A percentile compares a stretch with the other conserved stretches of the same genome.
phyloP scores from a whole-genome alignment of 805 yeast species.

The Candida dajiaensis region DNA sequence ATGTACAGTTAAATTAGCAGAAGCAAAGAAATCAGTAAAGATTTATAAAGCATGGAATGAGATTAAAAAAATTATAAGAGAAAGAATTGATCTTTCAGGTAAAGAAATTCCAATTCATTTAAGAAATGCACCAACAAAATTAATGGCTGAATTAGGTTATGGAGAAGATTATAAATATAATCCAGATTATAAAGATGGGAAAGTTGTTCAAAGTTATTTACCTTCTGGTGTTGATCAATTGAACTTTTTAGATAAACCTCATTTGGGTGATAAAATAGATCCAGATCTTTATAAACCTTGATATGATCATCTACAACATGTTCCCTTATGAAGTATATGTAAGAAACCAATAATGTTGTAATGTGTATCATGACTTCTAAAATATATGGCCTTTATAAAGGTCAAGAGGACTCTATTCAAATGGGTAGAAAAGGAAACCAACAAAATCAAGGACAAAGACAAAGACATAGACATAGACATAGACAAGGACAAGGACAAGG shows the following conservation, averaged over 20 bases:
- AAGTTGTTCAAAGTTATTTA: constrained; percentile 67
- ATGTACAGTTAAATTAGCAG: constrained; percentile 85
- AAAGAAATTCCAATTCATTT: constrained; percentile 62
- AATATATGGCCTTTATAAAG: too few species aligned
- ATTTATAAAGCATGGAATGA: constrained; percentile 75
- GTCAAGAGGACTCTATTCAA: too few species aligned
- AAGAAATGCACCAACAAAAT: constrained; percentile 88
- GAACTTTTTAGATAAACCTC: constrained; percentile 48
- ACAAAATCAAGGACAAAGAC: neutral
- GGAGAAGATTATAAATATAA: constrained; percentile 83
- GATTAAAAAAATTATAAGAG: constrained; percentile 52
- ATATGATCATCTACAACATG: too few species aligned
- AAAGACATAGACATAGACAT: too few species aligned
- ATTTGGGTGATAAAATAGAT: constrained; percentile 45
- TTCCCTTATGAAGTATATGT: neutral
- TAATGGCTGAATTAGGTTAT: constrained; percentile 88
- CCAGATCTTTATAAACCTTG: constrained; percentile 28
- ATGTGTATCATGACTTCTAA: too few species aligned
- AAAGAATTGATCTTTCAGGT: constrained; percentile 47
- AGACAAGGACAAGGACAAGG: too few species aligned
- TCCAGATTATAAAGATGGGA: constrained; percentile 71
- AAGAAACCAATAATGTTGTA: too few species aligned
- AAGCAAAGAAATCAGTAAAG: constrained; percentile 80
- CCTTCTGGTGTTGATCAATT: constrained; percentile 52
- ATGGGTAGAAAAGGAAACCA: neutral